Evolutionary conservation across 352 stramenopile genomes (phyloP), one percentile per base, ranked within the genome.

Genomic region (Phytopythium boreale): DNA sequence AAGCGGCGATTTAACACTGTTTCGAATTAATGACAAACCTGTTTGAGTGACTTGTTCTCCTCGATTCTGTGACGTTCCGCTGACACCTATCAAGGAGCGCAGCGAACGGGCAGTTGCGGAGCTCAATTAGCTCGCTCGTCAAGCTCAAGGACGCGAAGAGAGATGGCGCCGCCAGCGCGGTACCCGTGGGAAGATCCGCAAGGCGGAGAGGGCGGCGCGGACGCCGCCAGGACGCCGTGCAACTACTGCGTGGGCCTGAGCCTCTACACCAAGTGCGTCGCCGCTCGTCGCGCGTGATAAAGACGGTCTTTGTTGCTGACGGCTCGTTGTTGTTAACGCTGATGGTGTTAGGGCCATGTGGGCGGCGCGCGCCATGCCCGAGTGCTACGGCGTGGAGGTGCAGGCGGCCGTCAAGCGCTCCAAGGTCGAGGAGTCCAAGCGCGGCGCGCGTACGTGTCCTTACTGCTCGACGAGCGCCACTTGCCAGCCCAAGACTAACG

Each of bases 251-350:
- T 90, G 9, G 82, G 82, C 50, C 57, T 90, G 39, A 85, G 77
- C 47, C 73, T 90, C 11, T 90, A 90, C 76, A 90, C 74, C 62
- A 86, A 76, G 82, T 90, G 67, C 53, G 73, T 41, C 47, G 22
- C n/a, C 47, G 24, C 6, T 44, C 63, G 44, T 24, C 19, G 41
- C 22, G 58, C 20, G 56, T 36, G 10, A 41, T 27, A 9, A 7
- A 12, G n/a, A 15, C 8, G 29, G 6, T 20, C 19, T 49, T 62
- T 56, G 14, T 29, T 31, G 24, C 46, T 31, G 22, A 31, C 46
- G 19, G 1, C 24, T 56, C 41, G 62, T 51, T 61, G 27, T 39
- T 63, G 20, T 37, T 58, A 55, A 57, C 24, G 59, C 62, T 47
- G 57, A 4, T 43, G n/a, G n/a, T n/a, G n/a, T n/a, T n/a, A 87